phyloP scores from a whole-genome alignment of 1,284 basidiomycete genomes.

The Xanthoconium separans region DNA sequence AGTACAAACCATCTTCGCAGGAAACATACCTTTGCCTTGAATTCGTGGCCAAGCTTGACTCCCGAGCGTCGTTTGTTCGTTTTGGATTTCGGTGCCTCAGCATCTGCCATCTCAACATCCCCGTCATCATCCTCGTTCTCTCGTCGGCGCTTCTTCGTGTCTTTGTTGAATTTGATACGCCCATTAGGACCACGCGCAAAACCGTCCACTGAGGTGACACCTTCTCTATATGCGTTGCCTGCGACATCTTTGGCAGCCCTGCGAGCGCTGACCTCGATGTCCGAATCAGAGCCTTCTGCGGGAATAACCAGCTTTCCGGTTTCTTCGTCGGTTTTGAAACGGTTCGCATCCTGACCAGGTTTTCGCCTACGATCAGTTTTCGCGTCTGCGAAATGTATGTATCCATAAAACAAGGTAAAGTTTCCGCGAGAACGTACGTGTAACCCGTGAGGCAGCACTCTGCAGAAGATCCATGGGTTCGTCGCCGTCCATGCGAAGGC shows the following conservation, averaged over 20 bases:
- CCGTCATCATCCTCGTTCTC: constrained; percentile 60
- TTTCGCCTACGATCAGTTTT: constrained; percentile 60
- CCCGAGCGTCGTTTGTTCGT: constrained; percentile 60
- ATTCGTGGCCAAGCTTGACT: constrained; percentile 78
- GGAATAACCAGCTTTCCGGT: constrained; percentile 92
- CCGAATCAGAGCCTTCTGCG: constrained; percentile 51
- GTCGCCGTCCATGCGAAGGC: constrained; percentile 88
- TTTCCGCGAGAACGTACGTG: constrained; percentile 52
- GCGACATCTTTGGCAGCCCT: constrained; percentile 53
- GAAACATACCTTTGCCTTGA: constrained; percentile 74
- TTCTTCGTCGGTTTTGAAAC: constrained; percentile 85
- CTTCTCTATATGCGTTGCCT: constrained; percentile 85
- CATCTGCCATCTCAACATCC: constrained; percentile 67
- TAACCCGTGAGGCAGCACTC: constrained; percentile 75
- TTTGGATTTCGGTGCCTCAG: constrained; percentile 41
- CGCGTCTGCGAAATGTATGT: constrained; percentile 41
- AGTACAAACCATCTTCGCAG: neutral
- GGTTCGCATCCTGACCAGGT: constrained; percentile 83
- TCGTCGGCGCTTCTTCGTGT: constrained; percentile 85
- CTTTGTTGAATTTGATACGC: constrained; percentile 93
- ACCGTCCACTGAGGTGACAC: constrained; percentile 82
- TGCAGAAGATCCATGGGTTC: constrained; percentile 95
- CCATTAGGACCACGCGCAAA: constrained; percentile 84
- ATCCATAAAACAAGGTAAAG: constrained; percentile 6
- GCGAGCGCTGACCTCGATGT: constrained; percentile 36